Evolutionary conservation across 805 yeast genomes (phyloP).

Genomic region (Metschnikowia proteae): DNA sequence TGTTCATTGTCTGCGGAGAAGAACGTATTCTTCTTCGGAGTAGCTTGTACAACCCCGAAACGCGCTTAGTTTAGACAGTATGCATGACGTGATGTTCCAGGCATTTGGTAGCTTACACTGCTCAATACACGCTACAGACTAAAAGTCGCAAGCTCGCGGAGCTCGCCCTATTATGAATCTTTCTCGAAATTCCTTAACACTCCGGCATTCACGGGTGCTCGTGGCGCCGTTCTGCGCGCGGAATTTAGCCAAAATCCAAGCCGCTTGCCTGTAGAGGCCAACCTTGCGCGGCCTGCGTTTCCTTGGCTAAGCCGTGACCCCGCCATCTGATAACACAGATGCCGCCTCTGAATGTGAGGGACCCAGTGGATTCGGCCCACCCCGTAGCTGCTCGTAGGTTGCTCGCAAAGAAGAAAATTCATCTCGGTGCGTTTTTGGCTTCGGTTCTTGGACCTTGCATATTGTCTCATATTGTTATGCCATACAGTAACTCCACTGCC

Average conservation of each 20-base stretch:
- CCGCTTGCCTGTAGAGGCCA: not conserved
- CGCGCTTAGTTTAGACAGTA: not conserved
- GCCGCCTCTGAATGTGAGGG: not conserved
- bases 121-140: not conserved
- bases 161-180: too few relatives aligned
- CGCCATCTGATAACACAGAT: not conserved
- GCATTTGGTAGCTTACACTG: not conserved
- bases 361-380: not conserved
- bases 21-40: not conserved
- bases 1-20: not conserved
- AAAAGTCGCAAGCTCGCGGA: too few relatives aligned
- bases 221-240: not conserved
- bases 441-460: not conserved
- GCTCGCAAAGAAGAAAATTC: not conserved
- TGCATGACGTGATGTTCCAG: not conserved
- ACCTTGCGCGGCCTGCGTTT: not conserved
- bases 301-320: not conserved
- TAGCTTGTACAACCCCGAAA: not conserved
- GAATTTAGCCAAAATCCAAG: not conserved
- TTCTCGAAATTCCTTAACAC: too few relatives aligned
- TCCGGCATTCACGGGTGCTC: too few relatives aligned
- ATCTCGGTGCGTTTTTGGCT: not conserved
- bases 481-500: not conserved
- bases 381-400: not conserved
- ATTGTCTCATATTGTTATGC: slow-evolving; percentile 5